Percentiles rank a stretch among this genome's conserved stretches.
These are phyloP conservation scores for Pseudogymnoascus sp. DNA, from an alignment of 2,329 filamentous ascomycete species.

Conservation along the genomic window DNA sequence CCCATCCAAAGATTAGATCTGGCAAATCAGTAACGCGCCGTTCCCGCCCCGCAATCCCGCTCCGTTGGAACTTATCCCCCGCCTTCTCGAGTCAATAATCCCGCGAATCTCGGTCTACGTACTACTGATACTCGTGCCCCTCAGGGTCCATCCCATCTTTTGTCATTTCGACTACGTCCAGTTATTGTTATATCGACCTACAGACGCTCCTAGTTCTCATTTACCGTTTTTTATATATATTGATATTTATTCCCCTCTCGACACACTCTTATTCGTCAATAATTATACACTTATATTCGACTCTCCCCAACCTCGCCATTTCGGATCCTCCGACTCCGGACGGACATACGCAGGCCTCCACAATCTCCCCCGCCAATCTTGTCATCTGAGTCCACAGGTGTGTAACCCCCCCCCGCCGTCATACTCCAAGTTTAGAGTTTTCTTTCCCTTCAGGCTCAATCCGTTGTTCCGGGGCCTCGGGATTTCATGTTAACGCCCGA, in stretches of 20 bases:
- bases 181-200: neutral
- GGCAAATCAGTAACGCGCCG: neutral
- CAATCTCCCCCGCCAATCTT: conserved; percentile 1
- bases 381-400: neutral
- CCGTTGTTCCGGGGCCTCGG: neutral
- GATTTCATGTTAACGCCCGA: neutral
- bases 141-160: neutral
- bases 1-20: neutral
- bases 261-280: neutral
- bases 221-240: neutral
- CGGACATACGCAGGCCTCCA: neutral
- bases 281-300: neutral
- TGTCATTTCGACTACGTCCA: neutral
- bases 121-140: neutral
- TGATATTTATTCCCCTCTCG: neutral
- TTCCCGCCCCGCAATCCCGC: conserved; percentile 7
- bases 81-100: neutral
- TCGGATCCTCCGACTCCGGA: conserved; percentile 4
- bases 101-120: neutral
- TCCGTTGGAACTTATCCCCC: neutral
- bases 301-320: neutral
- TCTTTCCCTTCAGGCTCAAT: neutral
- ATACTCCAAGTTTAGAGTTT: neutral
- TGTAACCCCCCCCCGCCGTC: neutral
- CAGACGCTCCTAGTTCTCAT: neutral